These are phyloP conservation scores for Malassezia pachydermatis DNA, from an alignment of 1,284 basidiomycete species.

Conservation along the genomic window DNA sequence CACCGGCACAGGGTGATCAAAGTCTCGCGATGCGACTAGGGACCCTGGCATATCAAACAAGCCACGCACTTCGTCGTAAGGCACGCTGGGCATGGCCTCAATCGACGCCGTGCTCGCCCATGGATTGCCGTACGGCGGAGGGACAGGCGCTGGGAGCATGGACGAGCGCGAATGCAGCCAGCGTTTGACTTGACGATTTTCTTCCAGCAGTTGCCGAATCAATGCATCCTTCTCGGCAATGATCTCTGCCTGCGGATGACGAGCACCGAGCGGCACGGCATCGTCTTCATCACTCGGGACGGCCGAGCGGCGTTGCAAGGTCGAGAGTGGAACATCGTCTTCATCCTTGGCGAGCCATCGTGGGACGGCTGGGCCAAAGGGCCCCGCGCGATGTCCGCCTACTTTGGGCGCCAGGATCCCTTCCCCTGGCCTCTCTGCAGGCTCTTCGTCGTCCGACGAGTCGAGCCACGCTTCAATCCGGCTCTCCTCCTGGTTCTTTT, in stretches of 20 bases:
- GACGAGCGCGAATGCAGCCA: slow-evolving; percentile 5
- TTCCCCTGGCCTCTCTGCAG: not conserved
- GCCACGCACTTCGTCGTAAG: too few species aligned
- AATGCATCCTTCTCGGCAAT: slow-evolving; percentile 43
- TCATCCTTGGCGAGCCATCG: slow-evolving; percentile 20
- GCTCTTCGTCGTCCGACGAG: not conserved
- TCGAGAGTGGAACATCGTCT: slow-evolving; percentile 18
- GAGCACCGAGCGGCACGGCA: slow-evolving; percentile 33
- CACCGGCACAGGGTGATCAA: too few species aligned
- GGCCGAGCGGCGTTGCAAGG: not conserved
- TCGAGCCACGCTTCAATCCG: slow-evolving; percentile 11
- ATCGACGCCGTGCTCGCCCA: too few species aligned
- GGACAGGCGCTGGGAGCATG: not conserved
- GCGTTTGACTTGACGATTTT: slow-evolving; percentile 26
- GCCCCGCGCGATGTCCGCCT: not conserved
- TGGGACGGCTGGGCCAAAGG: not conserved
- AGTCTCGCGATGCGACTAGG: too few species aligned
- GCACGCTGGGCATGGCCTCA: too few species aligned
- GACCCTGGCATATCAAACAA: too few species aligned
- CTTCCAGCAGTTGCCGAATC: slow-evolving; percentile 34
- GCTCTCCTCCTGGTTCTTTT: not conserved
- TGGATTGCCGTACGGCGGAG: too few species aligned
- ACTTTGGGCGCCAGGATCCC: not conserved
- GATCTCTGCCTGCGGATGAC: slow-evolving; percentile 42
- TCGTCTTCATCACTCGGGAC: slow-evolving; percentile 7